Percentiles rank a stretch among this genome's conserved stretches.
Conservation (phyloP, 2,329 filamentous ascomycete genomes). For the Scedosporium minutisporum region DNA sequence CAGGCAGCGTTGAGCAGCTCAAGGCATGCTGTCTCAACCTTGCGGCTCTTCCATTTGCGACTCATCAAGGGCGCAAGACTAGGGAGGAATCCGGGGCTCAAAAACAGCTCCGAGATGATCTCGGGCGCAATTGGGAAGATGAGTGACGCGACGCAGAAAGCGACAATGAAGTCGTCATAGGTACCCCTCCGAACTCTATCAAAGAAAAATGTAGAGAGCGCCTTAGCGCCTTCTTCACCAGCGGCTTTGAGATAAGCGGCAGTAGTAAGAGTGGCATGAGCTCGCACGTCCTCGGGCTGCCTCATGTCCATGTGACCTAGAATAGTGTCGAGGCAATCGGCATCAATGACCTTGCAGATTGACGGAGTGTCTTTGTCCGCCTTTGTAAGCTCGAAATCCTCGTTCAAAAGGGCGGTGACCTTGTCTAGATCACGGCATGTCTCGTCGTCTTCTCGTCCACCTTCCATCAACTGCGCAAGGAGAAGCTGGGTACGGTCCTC, state of each 20-base stretch:
- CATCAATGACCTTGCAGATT: slow-evolving; percentile 56
- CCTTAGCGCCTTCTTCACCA: slow-evolving; percentile 57
- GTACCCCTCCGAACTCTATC: slow-evolving; percentile 61
- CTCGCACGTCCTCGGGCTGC: slow-evolving; percentile 61
- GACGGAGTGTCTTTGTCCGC: slow-evolving; percentile 32
- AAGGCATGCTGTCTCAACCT: slow-evolving; percentile 76
- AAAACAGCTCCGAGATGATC: slow-evolving; percentile 67
- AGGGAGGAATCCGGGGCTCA: slow-evolving; percentile 78
- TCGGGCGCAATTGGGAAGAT: slow-evolving; percentile 80
- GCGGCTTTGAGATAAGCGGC: slow-evolving; percentile 77
- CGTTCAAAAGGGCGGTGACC: slow-evolving; percentile 49
- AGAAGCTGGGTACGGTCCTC: slow-evolving; percentile 64
- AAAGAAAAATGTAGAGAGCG: slow-evolving; percentile 67
- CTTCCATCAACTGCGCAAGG: slow-evolving; percentile 83
- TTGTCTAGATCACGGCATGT: slow-evolving; percentile 49
- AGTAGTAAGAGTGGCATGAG: slow-evolving; percentile 71
- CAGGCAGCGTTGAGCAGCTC: slow-evolving; percentile 89
- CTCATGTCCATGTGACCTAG: slow-evolving; percentile 81
- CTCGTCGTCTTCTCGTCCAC: slow-evolving; percentile 71
- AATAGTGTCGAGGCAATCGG: slow-evolving; percentile 73
- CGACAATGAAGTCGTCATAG: slow-evolving; percentile 80
- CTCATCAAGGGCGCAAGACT: slow-evolving; percentile 68
- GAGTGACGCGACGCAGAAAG: slow-evolving; percentile 83
- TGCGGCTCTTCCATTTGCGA: slow-evolving; percentile 71
- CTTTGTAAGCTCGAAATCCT: slow-evolving; percentile 39